Evolutionary conservation across 352 stramenopile genomes (phyloP).

Genomic region (Globisporangium takayamanum): DNA sequence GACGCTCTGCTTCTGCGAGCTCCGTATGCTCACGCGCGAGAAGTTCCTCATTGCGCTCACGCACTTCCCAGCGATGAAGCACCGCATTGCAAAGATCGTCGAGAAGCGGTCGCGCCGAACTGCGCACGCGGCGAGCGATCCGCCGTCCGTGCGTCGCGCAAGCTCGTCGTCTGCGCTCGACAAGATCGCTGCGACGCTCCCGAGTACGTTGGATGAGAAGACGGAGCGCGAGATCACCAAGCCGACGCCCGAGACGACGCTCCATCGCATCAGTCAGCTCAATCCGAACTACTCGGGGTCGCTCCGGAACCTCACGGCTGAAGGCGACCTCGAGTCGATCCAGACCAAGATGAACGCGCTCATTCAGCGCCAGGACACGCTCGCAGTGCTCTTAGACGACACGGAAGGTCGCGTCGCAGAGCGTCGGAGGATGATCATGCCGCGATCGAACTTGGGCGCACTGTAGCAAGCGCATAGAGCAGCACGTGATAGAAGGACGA

Average conservation of each 20-base stretch:
- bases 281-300: conserved; percentile 79
- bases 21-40: conserved; percentile 56
- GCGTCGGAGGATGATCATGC: conserved; percentile 6
- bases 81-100: conserved; percentile 72
- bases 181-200: conserved; percentile 39
- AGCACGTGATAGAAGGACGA: background rate
- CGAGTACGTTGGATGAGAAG: conserved; percentile 40
- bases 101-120: conserved; percentile 49
- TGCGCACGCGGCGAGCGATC: conserved; percentile 10
- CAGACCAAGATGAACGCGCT: conserved; percentile 48
- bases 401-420: conserved; percentile 28
- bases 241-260: conserved; percentile 37
- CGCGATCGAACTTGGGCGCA: conserved; percentile 1
- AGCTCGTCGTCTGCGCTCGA: conserved; percentile 42
- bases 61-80: conserved; percentile 50
- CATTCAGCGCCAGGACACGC: conserved; percentile 49
- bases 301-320: conserved; percentile 58
- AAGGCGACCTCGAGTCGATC: conserved; percentile 77
- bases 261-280: conserved; percentile 79
- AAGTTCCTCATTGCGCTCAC: conserved; percentile 49
- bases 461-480: conserved; percentile 2
- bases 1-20: conserved; percentile 68
- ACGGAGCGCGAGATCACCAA: conserved; percentile 38
- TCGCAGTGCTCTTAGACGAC: conserved; percentile 35
- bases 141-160: conserved; percentile 1